Base-by-base conservation (phyloP, 768 basidiomycete species). In the Auricularia auricula-judae region DNA sequence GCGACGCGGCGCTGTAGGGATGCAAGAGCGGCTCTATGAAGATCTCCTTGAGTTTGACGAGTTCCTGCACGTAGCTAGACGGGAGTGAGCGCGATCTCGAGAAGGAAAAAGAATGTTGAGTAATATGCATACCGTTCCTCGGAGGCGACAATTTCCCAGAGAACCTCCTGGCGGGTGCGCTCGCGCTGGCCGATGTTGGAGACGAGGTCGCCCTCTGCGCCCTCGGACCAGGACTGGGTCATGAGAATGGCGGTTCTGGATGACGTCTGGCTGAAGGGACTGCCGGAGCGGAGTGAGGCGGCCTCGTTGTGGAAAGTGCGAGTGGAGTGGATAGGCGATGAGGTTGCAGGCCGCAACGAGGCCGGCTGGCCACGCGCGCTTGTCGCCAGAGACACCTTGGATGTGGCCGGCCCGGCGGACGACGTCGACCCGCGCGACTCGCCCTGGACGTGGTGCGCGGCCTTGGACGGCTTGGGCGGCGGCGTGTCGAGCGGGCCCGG, bases 131-230 rank as follows among this genome's bases (percentile, higher is more conserved):
- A 92, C 91, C 94, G 86, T 74, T 98, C 93, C 77, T 98, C 95
- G 68, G 91, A 93, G 36, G 90, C 88, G 61, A 98, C 93, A 68
- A 98, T 98, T 78, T 98, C 95, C 79, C 93, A 97, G 34, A 98
- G 75, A 4, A 98, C 95, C 77, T 98, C 95, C 75, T 98, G 95
- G 62, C 95, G 84, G 44, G 95, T 97, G 65, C 95, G 85, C 74
- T 98, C 95, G 66, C 92, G 85, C 56, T 92, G 87, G n/a, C 93
- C 92, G 42, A 98, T 80, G 72, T 98, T 93, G 56, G 87, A 86
- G 21, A 98, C 91, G 53, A 98, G 84, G 74, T 98, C 95, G 64
- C 91, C 93, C 73, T 95, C 93, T 10, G 94, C 92, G 67, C 88
- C 89, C 73, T 96, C 91, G 71, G 92, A 95, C 95, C 95, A 98